Conservation (phyloP, 106 monocot genomes). For the Xerophyta viscosa region DNA sequence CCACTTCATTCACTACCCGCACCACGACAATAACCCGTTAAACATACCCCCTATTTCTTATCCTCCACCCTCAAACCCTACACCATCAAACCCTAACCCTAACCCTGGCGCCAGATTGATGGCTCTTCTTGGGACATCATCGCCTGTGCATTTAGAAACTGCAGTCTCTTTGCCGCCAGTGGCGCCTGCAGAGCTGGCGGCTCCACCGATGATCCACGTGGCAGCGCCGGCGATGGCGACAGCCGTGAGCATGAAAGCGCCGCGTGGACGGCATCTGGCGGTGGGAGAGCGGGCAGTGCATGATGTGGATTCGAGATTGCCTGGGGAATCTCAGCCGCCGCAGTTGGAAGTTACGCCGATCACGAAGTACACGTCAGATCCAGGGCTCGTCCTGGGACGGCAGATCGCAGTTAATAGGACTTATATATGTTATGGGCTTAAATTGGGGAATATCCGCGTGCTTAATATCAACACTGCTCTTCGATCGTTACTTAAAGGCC, state of each 20-base stretch:
- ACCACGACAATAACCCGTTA: too few relatives aligned
- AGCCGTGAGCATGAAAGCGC: constrained; percentile 60
- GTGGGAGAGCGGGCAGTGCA: constrained; percentile 52
- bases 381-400: constrained; percentile 81
- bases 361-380: constrained; percentile 91
- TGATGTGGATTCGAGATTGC: constrained; percentile 70
- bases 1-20: constrained; percentile 4
- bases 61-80: constrained; percentile 5
- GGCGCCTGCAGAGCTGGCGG: constrained; percentile 13
- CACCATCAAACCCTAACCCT: constrained; percentile 12
- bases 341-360: constrained; percentile 98
- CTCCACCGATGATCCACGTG: constrained; percentile 28
- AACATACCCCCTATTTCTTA: constrained; percentile 14
- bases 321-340: constrained; percentile 61
- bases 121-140: constrained; percentile 50
- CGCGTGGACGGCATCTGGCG: constrained; percentile 55
- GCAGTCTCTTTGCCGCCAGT: constrained; percentile 57
- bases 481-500: constrained; percentile 75
- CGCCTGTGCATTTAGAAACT: constrained; percentile 46
- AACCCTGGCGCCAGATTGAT: constrained; percentile 69
- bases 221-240: constrained; percentile 35
- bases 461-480: constrained; percentile 92
- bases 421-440: constrained; percentile 93
- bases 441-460: constrained; percentile 70
- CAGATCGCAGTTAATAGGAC: constrained; percentile 94